Percentiles rank a stretch among this genome's conserved stretches.
Conservation (phyloP, 176 grass and related monocot species). For the Carex cristatella region DNA sequence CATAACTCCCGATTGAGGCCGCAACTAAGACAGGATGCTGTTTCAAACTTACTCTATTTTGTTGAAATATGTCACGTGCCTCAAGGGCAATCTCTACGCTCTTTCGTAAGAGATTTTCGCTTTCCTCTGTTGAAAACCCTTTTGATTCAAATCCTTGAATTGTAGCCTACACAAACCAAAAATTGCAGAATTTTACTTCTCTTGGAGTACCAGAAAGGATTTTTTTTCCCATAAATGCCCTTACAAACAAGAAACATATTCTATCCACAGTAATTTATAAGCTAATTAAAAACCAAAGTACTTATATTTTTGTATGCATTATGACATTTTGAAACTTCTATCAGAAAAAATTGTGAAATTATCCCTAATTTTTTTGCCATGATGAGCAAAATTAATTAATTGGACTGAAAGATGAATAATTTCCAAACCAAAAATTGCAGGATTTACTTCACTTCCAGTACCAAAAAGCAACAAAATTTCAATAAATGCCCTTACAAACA, state of each 20-base stretch:
- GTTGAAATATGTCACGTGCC: constrained; percentile 60
- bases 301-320: not conserved
- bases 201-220: not conserved
- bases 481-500: too few relatives aligned
- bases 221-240: not conserved
- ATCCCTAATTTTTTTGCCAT: not conserved
- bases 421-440: not conserved
- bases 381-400: not conserved
- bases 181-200: not conserved
- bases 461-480: too few relatives aligned
- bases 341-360: not conserved
- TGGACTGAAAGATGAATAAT: not conserved
- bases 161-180: constrained; percentile 50
- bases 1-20: constrained; percentile 93
- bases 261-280: not conserved
- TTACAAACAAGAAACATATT: not conserved
- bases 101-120: constrained; percentile 56
- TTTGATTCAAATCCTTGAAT: constrained; percentile 82
- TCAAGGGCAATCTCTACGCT: constrained; percentile 79
- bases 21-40: constrained; percentile 63
- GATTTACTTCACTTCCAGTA: too few relatives aligned
- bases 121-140: constrained; percentile 64
- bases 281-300: not conserved
- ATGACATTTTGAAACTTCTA: not conserved
- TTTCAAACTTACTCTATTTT: constrained; percentile 25